A percentile compares a stretch with the other conserved stretches of the same genome.
Evolutionary conservation across 768 basidiomycete species (phyloP).

Genomic region (Mycena rebaudengoi): DNA sequence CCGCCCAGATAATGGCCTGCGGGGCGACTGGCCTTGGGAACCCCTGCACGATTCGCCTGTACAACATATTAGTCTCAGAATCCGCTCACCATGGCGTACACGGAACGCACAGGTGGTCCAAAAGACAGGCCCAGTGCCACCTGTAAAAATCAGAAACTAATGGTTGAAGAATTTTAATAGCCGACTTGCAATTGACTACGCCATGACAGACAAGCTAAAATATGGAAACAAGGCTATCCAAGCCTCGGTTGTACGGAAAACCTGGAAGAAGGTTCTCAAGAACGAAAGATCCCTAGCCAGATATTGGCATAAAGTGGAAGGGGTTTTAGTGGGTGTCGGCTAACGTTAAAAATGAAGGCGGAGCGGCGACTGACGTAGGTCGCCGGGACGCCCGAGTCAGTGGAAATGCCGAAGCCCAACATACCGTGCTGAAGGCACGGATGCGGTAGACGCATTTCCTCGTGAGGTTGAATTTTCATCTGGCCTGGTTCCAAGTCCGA

Average conservation of each 20-base stretch:
- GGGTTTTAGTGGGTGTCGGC: constrained; percentile 18
- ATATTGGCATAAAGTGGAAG: neutral
- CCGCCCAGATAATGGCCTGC: neutral
- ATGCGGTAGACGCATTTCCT: too few relatives aligned
- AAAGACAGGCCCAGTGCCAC: too few relatives aligned
- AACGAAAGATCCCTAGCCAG: neutral
- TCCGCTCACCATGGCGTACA: neutral
- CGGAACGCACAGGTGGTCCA: neutral
- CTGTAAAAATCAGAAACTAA: neutral
- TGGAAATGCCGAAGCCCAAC: neutral
- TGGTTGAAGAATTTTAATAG: neutral
- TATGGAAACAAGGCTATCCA: neutral
- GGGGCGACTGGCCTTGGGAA: neutral
- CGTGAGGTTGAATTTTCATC: too few relatives aligned
- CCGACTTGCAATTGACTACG: neutral
- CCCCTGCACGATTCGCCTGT: neutral
- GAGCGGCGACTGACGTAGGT: neutral
- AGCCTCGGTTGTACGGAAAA: neutral
- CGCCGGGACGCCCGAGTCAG: neutral
- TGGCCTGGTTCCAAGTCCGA: constrained; percentile 1
- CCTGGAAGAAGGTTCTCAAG: neutral
- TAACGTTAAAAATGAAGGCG: neutral
- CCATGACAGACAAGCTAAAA: neutral
- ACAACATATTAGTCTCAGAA: neutral
- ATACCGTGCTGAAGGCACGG: neutral